Evolutionary conservation across 108 stramenopile genomes (phyloP), one percentile per base, ranked within the genome.

Genomic region (Nitzschia sp.): DNA sequence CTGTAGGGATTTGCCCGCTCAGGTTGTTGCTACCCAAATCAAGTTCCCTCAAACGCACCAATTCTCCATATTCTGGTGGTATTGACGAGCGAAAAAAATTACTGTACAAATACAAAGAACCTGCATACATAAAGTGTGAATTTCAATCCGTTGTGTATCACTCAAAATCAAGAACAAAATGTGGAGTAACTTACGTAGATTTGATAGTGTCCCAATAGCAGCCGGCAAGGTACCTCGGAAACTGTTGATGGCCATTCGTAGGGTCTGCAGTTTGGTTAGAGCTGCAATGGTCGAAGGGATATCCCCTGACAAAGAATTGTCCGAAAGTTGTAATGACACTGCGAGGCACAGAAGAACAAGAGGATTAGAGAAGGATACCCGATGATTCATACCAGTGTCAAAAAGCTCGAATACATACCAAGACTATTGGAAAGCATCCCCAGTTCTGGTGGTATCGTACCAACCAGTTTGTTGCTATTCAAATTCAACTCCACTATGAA

Each of bases 151-250:
- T 34, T 34, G 29, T 5, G 5, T 34, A 34, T 5, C 29, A 34
- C 1, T 34, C 29, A 34, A 34, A 34, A 34, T 1, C 29, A 17
- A 5, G 46, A 48, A 17, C 46, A 17, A 3, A 48, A 48, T 2
- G 2, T 17, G 2, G 46, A 15, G 14, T 2, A 12, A 62, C 61
- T 43, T 62, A 62, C 61, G 25, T 8, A 84, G 50, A 37, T 70
- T 77, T 17, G 42, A 63, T 44, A 80, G 41, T 0, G 61, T 44
- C n/a, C 61, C 66, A 6, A 74, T 11, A 20, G 51, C 37, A 7
- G 57, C 19, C 20, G 81, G 81, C 8, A 83, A 15, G 8, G 63
- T 62, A 14, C 81, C 81, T 6, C 26, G 20, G 11, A 83, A 70
- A 5, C 58, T 25, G 51, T 75, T 79, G 39, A 75, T 57, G 1